These are phyloP conservation scores for Sindora glabra DNA, from an alignment of 306 rosid species.

Conservation along the genomic window DNA sequence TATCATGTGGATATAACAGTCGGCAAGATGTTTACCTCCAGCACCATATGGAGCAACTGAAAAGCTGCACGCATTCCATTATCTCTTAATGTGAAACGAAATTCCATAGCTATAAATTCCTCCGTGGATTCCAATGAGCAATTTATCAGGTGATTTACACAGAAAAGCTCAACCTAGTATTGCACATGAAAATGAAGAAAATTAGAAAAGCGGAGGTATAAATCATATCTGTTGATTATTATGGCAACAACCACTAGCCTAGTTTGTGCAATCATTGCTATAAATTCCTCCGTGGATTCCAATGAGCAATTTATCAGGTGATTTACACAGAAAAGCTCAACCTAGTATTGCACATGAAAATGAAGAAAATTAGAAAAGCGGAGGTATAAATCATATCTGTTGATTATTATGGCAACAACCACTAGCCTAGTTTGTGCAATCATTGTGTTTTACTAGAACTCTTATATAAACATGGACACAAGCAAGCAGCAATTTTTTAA, in stretches of 20 bases:
- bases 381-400: constrained; percentile 9
- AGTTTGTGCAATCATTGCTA: not conserved
- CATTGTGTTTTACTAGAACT: not conserved
- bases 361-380: constrained; percentile 9
- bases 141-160: constrained; percentile 91
- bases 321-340: constrained; percentile 96
- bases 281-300: constrained; percentile 84
- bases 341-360: constrained; percentile 37
- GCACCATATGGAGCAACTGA: constrained; percentile 98
- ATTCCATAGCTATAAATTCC: constrained; percentile 97
- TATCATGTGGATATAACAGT: not conserved
- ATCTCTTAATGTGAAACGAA: constrained; percentile 93
- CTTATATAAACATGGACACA: not conserved
- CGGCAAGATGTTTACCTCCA: constrained; percentile 58
- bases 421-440: no score
- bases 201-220: constrained; percentile 10
- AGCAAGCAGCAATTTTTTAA: not conserved
- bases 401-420: not conserved
- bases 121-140: constrained; percentile 98
- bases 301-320: constrained; percentile 92
- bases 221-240: not conserved
- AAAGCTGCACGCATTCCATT: constrained; percentile 98
- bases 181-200: constrained; percentile 5
- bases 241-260: not conserved
- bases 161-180: constrained; percentile 88